phyloP scores from a whole-genome alignment of 1,284 basidiomycete genomes.

The Polyporus tsugae region DNA sequence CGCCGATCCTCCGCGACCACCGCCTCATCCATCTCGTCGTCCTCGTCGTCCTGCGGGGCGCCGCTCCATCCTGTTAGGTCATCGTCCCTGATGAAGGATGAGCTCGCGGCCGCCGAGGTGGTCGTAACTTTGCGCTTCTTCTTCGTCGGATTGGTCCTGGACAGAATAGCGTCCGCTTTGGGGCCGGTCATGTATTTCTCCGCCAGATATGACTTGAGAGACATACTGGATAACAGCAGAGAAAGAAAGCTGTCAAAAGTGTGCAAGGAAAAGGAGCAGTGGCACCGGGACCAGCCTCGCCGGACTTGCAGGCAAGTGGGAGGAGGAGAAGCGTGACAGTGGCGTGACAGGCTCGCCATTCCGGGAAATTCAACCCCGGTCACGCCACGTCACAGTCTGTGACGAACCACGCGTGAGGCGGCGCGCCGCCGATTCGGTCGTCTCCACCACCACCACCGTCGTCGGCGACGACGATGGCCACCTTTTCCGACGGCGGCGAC shows the following conservation, averaged over 20 bases:
- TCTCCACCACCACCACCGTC: constrained; percentile 31
- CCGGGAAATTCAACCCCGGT: constrained; percentile 7
- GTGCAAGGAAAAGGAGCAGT: background rate
- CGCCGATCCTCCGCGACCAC: constrained; percentile 72
- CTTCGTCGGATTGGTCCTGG: constrained; percentile 71
- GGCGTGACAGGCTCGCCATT: background rate
- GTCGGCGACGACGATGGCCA: constrained; percentile 44
- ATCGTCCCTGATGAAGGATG: constrained; percentile 66
- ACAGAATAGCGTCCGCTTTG: constrained; percentile 95
- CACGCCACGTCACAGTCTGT: background rate
- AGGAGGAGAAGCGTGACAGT: constrained; percentile 1
- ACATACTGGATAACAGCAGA: constrained; percentile 17
- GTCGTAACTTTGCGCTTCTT: constrained; percentile 73
- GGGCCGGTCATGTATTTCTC: constrained; percentile 96
- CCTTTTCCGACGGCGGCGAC: constrained; percentile 47
- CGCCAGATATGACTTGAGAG: constrained; percentile 77
- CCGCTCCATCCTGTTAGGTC: constrained; percentile 69
- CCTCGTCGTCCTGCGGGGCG: constrained; percentile 55
- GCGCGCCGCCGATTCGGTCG: constrained; percentile 12
- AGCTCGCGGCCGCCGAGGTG: constrained; percentile 42
- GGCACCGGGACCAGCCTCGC: background rate
- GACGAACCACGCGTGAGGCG: constrained; percentile 7
- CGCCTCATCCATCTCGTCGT: constrained; percentile 63
- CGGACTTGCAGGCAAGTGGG: background rate
- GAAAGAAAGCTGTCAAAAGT: background rate